Conservation (phyloP, 768 basidiomycete species). For the Russula lepida region DNA sequence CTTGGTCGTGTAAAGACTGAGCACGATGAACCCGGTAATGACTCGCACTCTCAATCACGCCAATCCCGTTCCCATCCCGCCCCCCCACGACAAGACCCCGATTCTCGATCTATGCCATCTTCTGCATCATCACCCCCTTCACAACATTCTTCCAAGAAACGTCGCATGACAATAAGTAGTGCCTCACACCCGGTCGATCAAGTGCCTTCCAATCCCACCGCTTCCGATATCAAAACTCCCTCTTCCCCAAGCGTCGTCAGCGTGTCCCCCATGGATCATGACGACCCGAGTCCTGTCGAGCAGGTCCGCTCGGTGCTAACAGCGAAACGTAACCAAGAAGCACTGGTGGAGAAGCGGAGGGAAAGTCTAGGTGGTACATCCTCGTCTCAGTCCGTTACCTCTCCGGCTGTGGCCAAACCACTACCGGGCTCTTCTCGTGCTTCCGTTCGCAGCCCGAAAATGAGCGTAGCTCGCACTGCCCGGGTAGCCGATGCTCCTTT, state of each 20-base stretch:
- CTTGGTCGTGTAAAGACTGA: conserved; percentile 55
- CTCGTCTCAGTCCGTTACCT: conserved; percentile 16
- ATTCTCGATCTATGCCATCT: conserved; percentile 11
- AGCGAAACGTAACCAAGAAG: conserved; percentile 65
- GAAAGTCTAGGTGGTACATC: conserved; percentile 42
- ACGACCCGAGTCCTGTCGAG: conserved; percentile 51
- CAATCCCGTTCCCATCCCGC: conserved; percentile 6
- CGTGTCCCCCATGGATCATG: conserved; percentile 43
- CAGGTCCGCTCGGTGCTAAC: conserved; percentile 54
- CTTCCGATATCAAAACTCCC: conserved; percentile 37
- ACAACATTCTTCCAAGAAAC: conserved; percentile 40
- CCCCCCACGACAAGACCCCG: conserved; percentile 6
- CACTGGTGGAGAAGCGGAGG: conserved; percentile 60
- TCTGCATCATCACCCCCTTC: conserved; percentile 15
- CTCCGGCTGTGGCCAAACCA: conserved; percentile 24
- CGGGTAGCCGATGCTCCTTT: conserved; percentile 21
- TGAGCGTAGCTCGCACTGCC: conserved; percentile 23
- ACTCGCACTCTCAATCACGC: conserved; percentile 28
- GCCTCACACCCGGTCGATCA: conserved; percentile 46
- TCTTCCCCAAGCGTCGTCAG: conserved; percentile 63
- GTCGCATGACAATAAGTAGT: conserved; percentile 65
- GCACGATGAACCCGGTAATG: conserved; percentile 41
- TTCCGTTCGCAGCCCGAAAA: conserved; percentile 22
- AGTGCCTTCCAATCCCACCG: conserved; percentile 35
- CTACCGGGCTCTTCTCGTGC: conserved; percentile 28